Evolutionary conservation across 257 asterid species (phyloP).

Genomic region (Rehmannia glutinosa): DNA sequence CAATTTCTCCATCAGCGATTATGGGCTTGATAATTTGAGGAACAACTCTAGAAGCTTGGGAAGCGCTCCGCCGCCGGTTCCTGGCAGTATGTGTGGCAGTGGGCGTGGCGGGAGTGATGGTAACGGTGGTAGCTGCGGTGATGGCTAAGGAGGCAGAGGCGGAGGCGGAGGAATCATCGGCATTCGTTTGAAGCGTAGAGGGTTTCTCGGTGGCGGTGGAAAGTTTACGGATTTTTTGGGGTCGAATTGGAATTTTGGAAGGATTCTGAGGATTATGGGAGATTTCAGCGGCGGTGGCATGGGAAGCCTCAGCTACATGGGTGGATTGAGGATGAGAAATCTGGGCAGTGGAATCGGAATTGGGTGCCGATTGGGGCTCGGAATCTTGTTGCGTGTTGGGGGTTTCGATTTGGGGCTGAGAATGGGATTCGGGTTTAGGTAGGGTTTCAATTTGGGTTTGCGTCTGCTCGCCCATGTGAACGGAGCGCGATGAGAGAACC

Average conservation of each 20-base stretch:
- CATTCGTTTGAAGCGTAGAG: conserved; percentile 10
- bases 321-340: conserved; percentile 26
- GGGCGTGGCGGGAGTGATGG: conserved; percentile 12
- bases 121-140: conserved; percentile 17
- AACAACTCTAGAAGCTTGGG: conserved; percentile 39
- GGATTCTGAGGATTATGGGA: conserved; percentile 52
- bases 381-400: conserved; percentile 25
- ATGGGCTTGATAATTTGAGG: conserved; percentile 72
- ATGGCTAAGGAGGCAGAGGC: conserved; percentile 24
- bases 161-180: conserved; percentile 26
- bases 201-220: conserved; percentile 33
- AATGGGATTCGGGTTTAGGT: conserved; percentile 33
- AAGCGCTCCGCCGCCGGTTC: conserved; percentile 57
- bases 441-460: conserved; percentile 26
- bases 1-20: conserved; percentile 61
- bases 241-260: conserved; percentile 93
- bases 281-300: conserved; percentile 21
- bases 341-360: conserved; percentile 31
- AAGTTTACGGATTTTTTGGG: conserved; percentile 83
- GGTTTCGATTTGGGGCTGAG: conserved; percentile 28
- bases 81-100: conserved; percentile 25
- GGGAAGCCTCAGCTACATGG: conserved; percentile 19
- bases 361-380: conserved; percentile 30
- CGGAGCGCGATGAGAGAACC: neutral
- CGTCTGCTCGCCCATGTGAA: conserved; percentile 68